phyloP scores from a whole-genome alignment of 2,329 filamentous ascomycete species.

The Fusarium xylarioides region DNA sequence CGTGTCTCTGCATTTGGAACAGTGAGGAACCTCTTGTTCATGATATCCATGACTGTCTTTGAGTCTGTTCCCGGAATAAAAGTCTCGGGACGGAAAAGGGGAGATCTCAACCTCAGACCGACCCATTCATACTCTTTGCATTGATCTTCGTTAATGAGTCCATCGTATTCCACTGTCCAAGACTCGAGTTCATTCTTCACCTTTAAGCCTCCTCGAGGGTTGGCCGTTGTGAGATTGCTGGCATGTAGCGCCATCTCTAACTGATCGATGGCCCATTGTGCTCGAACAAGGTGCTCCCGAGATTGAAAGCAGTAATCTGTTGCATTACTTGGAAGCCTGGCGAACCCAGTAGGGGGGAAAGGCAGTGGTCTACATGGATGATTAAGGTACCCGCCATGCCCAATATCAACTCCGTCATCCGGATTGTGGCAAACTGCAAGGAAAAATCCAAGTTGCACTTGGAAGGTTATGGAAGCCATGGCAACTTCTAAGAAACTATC shows the following conservation, averaged over 20 bases:
- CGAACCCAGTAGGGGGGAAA: not conserved
- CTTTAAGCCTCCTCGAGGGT: not conserved
- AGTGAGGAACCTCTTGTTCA: constrained; percentile 5
- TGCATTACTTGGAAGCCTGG: not conserved
- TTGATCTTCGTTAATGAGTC: constrained; percentile 9
- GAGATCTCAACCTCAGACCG: constrained; percentile 25
- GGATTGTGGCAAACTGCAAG: not conserved
- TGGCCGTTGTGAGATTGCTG: not conserved
- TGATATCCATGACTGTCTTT: not conserved
- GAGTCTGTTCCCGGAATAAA: not conserved
- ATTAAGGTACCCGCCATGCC: not conserved
- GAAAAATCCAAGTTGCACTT: constrained; percentile 6
- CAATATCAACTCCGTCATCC: not conserved
- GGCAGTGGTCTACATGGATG: not conserved
- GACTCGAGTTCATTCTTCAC: not conserved
- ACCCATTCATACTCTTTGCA: constrained; percentile 21
- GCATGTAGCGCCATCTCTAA: not conserved
- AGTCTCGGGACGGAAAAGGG: not conserved
- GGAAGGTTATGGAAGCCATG: constrained; percentile 1
- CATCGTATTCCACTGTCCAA: constrained; percentile 17
- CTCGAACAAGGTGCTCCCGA: not conserved
- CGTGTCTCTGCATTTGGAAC: constrained; percentile 19
- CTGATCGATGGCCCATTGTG: constrained; percentile 9
- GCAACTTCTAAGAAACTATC: not conserved
- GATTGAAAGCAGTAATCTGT: not conserved